Percentiles rank a stretch among this genome's conserved stretches.
Evolutionary conservation across 768 basidiomycete genomes (phyloP).

Genomic region (Floccularia luteovirens): DNA sequence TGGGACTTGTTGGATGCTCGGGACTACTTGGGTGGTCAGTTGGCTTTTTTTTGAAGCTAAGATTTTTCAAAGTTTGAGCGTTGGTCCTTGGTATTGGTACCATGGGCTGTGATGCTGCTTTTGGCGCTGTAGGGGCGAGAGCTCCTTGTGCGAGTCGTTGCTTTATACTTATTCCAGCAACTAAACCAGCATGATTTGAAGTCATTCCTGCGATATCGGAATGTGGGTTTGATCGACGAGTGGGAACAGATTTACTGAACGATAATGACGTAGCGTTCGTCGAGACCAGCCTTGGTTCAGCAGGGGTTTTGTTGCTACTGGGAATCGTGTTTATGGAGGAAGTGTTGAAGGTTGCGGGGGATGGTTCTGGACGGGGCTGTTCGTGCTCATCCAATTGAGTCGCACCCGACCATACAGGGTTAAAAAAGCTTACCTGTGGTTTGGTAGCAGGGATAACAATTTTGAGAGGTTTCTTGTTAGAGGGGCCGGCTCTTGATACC

Average conservation of each 20-base stretch:
- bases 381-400: neutral
- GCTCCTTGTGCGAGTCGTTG: constrained; percentile 37
- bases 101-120: constrained; percentile 13
- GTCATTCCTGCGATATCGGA: constrained; percentile 11
- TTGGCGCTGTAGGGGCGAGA: constrained; percentile 26
- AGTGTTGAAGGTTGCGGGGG: constrained; percentile 9
- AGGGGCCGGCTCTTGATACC: neutral
- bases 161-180: constrained; percentile 40
- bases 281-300: too few relatives aligned
- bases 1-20: too few relatives aligned
- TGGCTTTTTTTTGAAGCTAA: constrained; percentile 37
- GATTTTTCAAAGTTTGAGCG: constrained; percentile 12
- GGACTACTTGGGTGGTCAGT: too few relatives aligned
- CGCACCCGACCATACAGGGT: neutral
- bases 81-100: constrained; percentile 4
- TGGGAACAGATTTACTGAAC: too few relatives aligned
- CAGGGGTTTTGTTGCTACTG: constrained; percentile 6
- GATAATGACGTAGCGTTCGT: too few relatives aligned
- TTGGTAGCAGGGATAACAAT: neutral
- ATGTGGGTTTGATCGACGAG: constrained; percentile 14
- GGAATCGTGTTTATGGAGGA: constrained; percentile 7
- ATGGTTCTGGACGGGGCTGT: constrained; percentile 1
- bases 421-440: neutral
- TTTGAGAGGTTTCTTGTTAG: neutral
- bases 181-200: constrained; percentile 7